phyloP scores from a whole-genome alignment of 345 rosid genomes.

The Hibiscus mutabilis region DNA sequence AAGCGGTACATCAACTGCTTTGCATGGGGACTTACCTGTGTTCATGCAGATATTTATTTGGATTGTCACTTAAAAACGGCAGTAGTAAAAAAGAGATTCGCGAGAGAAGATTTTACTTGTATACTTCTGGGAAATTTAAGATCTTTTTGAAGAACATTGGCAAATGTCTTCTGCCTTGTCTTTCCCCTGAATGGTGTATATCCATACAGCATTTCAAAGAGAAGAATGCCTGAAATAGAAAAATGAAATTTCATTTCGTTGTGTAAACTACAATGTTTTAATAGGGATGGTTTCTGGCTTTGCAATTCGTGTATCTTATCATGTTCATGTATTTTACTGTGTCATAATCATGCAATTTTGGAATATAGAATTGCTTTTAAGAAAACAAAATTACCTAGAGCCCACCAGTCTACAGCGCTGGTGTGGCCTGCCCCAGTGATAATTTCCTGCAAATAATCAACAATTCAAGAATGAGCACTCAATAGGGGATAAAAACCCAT shows the following conservation, averaged over 20 bases:
- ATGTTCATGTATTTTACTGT: background rate
- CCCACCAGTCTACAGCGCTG: slow-evolving; percentile 99
- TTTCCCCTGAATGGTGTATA: slow-evolving; percentile 95
- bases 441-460: slow-evolving; percentile 56
- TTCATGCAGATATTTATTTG: background rate
- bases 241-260: background rate
- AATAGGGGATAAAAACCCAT: background rate
- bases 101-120: slow-evolving; percentile 33
- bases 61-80: background rate
- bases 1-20: slow-evolving; percentile 75
- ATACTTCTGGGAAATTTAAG: slow-evolving; percentile 69
- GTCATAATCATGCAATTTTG: background rate
- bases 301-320: background rate
- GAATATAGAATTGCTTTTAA: background rate
- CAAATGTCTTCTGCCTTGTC: slow-evolving; percentile 87
- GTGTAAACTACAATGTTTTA: background rate
- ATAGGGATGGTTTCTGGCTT: background rate
- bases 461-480: background rate
- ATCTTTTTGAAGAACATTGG: slow-evolving; percentile 81
- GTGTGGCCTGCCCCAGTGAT: slow-evolving; percentile 84
- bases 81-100: background rate
- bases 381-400: slow-evolving; percentile 53
- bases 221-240: slow-evolving; percentile 51
- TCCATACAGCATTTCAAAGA: slow-evolving; percentile 95
- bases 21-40: slow-evolving; percentile 67